Percentiles rank a stretch among this genome's conserved stretches.
These are phyloP conservation scores for Schizonepeta tenuifolia DNA, from an alignment of 257 asterid species.

Conservation along the genomic window DNA sequence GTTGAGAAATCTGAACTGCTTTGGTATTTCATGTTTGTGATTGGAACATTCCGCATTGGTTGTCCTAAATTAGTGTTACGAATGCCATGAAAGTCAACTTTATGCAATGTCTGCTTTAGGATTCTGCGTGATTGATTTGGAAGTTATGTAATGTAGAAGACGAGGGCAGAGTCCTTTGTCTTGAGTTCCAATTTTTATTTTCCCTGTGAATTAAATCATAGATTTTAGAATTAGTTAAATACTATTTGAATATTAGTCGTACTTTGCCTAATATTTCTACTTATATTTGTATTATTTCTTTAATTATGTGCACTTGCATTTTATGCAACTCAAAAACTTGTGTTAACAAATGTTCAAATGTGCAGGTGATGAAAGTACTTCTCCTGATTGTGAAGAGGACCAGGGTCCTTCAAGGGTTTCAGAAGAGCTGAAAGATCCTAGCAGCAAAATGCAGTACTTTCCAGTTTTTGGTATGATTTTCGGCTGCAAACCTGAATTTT, in stretches of 20 bases:
- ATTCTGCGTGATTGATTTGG: background rate
- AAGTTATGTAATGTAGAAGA: background rate
- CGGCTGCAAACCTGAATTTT: background rate
- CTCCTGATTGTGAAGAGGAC: conserved; percentile 49
- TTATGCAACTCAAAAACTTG: conserved; percentile 12
- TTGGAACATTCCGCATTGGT: background rate
- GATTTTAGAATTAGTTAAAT: background rate
- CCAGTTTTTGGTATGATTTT: conserved; percentile 50
- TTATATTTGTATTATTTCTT: background rate
- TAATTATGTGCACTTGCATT: background rate
- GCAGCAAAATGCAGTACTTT: conserved; percentile 38
- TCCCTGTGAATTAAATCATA: conserved; percentile 19
- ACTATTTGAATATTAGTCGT: background rate
- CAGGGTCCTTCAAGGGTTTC: conserved; percentile 34
- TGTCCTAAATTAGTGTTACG: background rate
- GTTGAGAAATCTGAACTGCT: background rate
- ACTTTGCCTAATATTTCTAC: background rate
- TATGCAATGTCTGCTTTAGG: conserved; percentile 2
- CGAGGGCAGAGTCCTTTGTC: background rate
- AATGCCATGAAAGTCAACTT: conserved; percentile 3
- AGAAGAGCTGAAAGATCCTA: conserved; percentile 34
- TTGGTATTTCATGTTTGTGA: background rate
- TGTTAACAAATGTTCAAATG: conserved; percentile 21
- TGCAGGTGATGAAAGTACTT: conserved; percentile 63
- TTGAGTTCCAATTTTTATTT: conserved; percentile 5